Evolutionary conservation across 805 yeast genomes (phyloP).

Genomic region (Candida chauliodis): DNA sequence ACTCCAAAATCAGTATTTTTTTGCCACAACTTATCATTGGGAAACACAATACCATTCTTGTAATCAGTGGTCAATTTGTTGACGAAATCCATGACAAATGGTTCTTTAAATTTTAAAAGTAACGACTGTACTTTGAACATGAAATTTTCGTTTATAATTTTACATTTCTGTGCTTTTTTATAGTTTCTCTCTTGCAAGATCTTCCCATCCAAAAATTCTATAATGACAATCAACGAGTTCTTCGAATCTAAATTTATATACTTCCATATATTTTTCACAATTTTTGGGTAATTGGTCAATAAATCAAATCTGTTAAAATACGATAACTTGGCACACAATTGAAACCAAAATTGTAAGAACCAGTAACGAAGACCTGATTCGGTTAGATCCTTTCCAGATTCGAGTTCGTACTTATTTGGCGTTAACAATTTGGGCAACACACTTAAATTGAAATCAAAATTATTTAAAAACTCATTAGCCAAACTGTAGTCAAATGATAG

Average conservation of each 20-base stretch:
- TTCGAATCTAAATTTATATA: conserved; percentile 54
- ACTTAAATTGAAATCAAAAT: conserved; percentile 65
- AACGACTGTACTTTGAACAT: conserved; percentile 55
- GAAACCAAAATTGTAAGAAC: conserved; percentile 61
- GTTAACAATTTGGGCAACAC: conserved; percentile 58
- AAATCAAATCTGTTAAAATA: conserved; percentile 63
- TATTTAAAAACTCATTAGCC: conserved; percentile 55
- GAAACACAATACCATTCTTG: conserved; percentile 44
- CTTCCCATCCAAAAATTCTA: conserved; percentile 48
- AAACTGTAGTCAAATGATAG: conserved; percentile 46
- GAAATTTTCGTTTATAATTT: conserved; percentile 74
- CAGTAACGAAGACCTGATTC: conserved; percentile 50
- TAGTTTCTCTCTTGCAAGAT: conserved; percentile 59
- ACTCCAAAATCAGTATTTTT: conserved; percentile 32
- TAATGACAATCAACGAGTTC: conserved; percentile 27
- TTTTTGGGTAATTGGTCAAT: conserved; percentile 46
- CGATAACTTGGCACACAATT: conserved; percentile 46
- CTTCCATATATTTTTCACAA: conserved; percentile 68
- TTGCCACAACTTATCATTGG: conserved; percentile 51
- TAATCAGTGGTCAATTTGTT: conserved; percentile 46
- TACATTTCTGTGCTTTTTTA: conserved; percentile 66
- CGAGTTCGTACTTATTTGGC: conserved; percentile 48
- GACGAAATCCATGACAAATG: conserved; percentile 45
- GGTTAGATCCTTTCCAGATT: conserved; percentile 27
- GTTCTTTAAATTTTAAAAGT: conserved; percentile 24